These are phyloP conservation scores for Grosmannia huntii DNA, from an alignment of 2,329 filamentous ascomycete genomes.

Conservation along the genomic window DNA sequence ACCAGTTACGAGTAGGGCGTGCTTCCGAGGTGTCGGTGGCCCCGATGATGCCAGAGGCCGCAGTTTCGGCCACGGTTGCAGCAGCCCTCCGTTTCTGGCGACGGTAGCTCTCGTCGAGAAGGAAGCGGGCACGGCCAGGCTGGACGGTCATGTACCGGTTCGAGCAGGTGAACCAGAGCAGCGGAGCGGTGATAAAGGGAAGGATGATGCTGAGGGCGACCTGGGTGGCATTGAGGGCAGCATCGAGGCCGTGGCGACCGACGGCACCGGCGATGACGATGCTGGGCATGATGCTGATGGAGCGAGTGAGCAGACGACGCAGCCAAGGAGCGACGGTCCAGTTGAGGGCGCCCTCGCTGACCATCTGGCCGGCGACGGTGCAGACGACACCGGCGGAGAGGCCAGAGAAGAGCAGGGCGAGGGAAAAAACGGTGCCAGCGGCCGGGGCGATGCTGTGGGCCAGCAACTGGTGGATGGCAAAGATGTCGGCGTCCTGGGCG, in stretches of 20 bases:
- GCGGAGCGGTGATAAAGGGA: slow-evolving; percentile 69
- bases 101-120: slow-evolving; percentile 6
- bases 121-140: slow-evolving; percentile 26
- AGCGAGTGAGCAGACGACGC: slow-evolving; percentile 62
- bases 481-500: slow-evolving; percentile 62
- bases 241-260: slow-evolving; percentile 55
- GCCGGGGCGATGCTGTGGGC: slow-evolving; percentile 54
- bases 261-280: slow-evolving; percentile 76
- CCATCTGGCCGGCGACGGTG: slow-evolving; percentile 83
- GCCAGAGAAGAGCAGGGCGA: slow-evolving; percentile 69
- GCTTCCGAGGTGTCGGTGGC: background rate
- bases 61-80: no score
- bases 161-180: slow-evolving; percentile 76
- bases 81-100: no score
- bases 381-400: slow-evolving; percentile 76
- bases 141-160: slow-evolving; percentile 67
- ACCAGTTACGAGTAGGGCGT: background rate
- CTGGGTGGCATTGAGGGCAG: slow-evolving; percentile 63
- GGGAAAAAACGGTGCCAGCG: slow-evolving; percentile 72
- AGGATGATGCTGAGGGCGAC: slow-evolving; percentile 67
- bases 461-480: slow-evolving; percentile 67
- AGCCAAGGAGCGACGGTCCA: slow-evolving; percentile 69
- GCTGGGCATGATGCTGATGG: slow-evolving; percentile 67
- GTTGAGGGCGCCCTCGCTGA: slow-evolving; percentile 67
- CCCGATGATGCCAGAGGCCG: no score